These are phyloP conservation scores for Lathyrus tuberosus DNA, from an alignment of 306 rosid species.

Conservation along the genomic window DNA sequence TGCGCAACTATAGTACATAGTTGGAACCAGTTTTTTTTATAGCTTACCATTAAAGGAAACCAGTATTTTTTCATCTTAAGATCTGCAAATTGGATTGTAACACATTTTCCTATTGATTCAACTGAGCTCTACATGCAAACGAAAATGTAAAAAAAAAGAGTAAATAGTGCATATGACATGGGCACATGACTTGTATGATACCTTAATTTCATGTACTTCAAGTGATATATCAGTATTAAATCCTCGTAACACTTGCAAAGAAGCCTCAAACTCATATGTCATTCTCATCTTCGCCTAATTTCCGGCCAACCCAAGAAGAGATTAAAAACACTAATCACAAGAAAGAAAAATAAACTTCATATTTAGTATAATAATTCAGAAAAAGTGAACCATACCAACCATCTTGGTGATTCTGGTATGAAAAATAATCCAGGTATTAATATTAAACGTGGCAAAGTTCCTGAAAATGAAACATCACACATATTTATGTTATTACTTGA, in stretches of 20 bases:
- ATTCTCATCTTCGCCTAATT: constrained; percentile 85
- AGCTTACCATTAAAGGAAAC: constrained; percentile 83
- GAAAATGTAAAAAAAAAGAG: constrained; percentile 15
- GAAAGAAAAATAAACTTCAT: too few species aligned
- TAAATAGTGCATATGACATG: too few species aligned
- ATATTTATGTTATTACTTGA: not conserved
- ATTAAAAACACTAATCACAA: not conserved
- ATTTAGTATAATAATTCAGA: constrained; percentile 11
- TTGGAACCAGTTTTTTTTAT: constrained; percentile 17
- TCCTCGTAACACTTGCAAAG: constrained; percentile 86
- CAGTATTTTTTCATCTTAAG: constrained; percentile 80
- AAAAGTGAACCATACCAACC: constrained; percentile 72
- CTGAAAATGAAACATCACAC: constrained; percentile 46
- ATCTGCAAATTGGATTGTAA: constrained; percentile 65
- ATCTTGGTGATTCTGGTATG: constrained; percentile 88
- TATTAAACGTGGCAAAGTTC: constrained; percentile 76
- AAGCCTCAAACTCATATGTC: constrained; percentile 80
- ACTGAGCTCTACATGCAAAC: too few species aligned
- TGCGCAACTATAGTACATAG: too few species aligned
- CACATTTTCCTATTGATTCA: constrained; percentile 57
- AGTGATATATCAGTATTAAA: constrained; percentile 73
- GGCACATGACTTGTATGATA: constrained; percentile 19
- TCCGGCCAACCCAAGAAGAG: constrained; percentile 8
- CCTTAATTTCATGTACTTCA: constrained; percentile 90
- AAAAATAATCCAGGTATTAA: constrained; percentile 82